Evolutionary conservation across 208 protist species (phyloP), one percentile per base, ranked within the genome.

Genomic region (Leishmania gerbilli): DNA sequence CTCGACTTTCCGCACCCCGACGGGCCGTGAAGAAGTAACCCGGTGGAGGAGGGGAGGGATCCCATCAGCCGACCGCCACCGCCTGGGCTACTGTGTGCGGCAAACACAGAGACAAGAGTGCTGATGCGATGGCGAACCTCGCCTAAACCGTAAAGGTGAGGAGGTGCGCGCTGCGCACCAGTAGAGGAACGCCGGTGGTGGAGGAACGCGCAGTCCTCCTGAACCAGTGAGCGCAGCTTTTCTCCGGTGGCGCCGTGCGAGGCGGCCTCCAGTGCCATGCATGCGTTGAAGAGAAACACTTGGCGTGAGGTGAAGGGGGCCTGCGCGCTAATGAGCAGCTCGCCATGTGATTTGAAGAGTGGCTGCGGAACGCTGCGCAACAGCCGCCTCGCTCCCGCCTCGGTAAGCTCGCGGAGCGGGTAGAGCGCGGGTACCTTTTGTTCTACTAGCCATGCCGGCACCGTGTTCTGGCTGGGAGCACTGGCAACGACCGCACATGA

Each of bases 1-100:
- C 87, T 83, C 2, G 88, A 96, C 79, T 97, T 98, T 24, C 93
- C 95, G 58, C 92, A 93, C 24, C 95, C 93, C 1, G 93, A 95
- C 15, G 93, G 92, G 24, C 95, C 95, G 83, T 96, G 89, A 11
- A 98, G 85, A 9, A 98, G 82, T 49, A 98, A 81, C 19, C 95
- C 95, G 7, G 92, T 96, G 40, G 95, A 94, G 31, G 84, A 79
- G 3, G 79, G 83, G 47, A 92, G 64, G 7, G 88, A 69, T 17
- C 82, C 49, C 42, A 92, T 69, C 47, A 95, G 82, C 60, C 76
- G 31, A 21, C 87, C 80, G 21, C 83, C 69, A 58, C 34, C 42
- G 17, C 75, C 64, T 15, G 77, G 62, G n/a, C 65, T 60, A n/a
- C 62, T 31, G 37, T 72, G 71, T 9, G 78, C 62, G 0, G 74